Evolutionary conservation across 2,329 filamentous ascomycete genomes (phyloP), one percentile per base, ranked within the genome.

Genomic region (Alternaria conjuncta): DNA sequence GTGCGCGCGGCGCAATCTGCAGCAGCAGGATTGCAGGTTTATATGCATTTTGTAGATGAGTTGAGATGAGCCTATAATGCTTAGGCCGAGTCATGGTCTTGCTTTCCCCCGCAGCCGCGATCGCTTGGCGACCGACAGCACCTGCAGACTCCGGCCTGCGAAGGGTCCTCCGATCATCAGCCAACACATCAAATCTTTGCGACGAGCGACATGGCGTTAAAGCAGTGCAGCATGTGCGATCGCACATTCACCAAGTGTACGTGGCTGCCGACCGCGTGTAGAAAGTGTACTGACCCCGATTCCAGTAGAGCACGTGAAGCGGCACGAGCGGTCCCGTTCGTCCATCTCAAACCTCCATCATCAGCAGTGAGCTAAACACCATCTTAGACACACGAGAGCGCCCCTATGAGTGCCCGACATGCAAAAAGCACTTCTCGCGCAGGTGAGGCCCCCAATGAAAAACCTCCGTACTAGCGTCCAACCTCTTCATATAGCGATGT

Each of bases 281-380:
- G 9, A 36, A 46, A 32, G n/a, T 51, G 56, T 30, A 55, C 64
- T 68, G 57, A 68, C 60, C 25, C 23, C 26, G 13, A 21, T 8
- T 30, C 11, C 45, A 64, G 57, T 71, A 49, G 85, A 86, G 71
- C 85, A 86, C 75, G 83, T 85, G 69, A 86, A 86, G 72, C 82
- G 85, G 45, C 85, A 87, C 74, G 84, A 86, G 71, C 81, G 85
- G 71, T 86, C 85, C 60, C 85, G 85, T 86, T 78, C 71, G 84
- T 55, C 64, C 56, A 46, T 50, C 43, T n/a, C 32, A 12, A 12
- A n/a, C 23, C 23, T 11, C 44, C 12, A 30, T 41, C 53, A 32
- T 25, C 45, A 55, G 36, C 68, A n/a, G 21, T 36, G 13, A 28
- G 69, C 74, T 79, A 55, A 79, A 61, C 57, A 18, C 26, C 21